Base-by-base conservation (phyloP, 352 stramenopile species). In the Globisporangium nodosum region DNA sequence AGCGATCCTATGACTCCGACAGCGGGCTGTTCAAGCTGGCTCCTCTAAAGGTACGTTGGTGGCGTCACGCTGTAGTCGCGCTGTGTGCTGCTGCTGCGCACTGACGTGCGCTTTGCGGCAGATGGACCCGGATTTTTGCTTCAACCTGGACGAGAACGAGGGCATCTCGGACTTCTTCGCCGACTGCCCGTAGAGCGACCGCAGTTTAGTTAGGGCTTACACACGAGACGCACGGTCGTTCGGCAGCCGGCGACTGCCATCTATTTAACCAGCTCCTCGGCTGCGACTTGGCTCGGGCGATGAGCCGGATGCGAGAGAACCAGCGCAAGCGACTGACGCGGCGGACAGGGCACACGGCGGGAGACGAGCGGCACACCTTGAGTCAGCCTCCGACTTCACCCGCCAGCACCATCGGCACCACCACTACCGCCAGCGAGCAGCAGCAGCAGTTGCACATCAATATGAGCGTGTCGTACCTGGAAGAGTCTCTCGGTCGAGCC, bases 141-240 rank as follows among this genome's bases (percentile, higher is more conserved):
- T 95, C 66, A 95, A 93, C 58, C 66, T 95, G 39, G 84, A 93
- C 56, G 84, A 93, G 52, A 91, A 65, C 52, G 85, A 93, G 76
- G 84, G 85, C 47, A 92, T 93, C 43, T 93, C 84, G 43, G 85
- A 95, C 59, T 95, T 95, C 58, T 95, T 95, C 63, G 66, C 83
- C 21, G 80, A 91, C 49, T 88, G 83, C 57, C 70, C 81, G 16
- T 92, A 83, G 69, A 48, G 43, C 33, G 35, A 48, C 48, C 56
- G 24, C 33, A 61, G 54, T 54, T 61, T 51, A 61, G 54, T 65
- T 56, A 54, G 35, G 50, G 53, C 24, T 21, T 11, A 49, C n/a
- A 3, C 48, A 37, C 4, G 18, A 49, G 7, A 16, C 8, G 4
- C 31, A 54, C 18, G 6, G 18, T 18, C 49, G 16, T 5, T 27